Percentiles rank a stretch among this genome's conserved stretches.
Evolutionary conservation across 108 stramenopile species (phyloP).

Genomic region (Cyclotella baltica): DNA sequence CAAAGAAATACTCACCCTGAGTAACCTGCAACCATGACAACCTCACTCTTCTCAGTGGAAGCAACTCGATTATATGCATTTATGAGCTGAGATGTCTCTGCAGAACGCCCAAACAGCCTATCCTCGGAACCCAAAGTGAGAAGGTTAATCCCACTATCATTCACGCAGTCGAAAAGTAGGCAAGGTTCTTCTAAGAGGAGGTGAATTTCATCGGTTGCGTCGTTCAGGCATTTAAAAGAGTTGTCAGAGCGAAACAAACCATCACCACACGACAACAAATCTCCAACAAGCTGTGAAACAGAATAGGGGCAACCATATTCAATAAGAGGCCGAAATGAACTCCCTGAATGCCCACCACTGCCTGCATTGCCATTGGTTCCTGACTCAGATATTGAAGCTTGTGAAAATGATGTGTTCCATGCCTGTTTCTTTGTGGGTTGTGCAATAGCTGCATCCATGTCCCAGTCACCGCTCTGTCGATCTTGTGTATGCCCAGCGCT

Average conservation of each 20-base stretch:
- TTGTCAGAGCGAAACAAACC: constrained; percentile 16
- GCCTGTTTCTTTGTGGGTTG: constrained; percentile 1
- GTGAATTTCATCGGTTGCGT: constrained; percentile 31
- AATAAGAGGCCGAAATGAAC: neutral
- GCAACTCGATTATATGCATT: constrained; percentile 43
- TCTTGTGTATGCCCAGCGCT: neutral
- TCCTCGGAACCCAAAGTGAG: neutral
- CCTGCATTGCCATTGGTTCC: neutral
- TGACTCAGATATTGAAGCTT: neutral
- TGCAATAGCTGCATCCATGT: neutral
- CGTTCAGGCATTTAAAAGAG: constrained; percentile 27
- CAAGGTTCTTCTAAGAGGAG: constrained; percentile 39
- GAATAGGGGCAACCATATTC: neutral
- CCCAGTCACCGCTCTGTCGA: neutral
- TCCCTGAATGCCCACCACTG: neutral
- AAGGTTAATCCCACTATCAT: neutral
- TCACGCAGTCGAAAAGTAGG: constrained; percentile 28
- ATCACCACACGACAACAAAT: constrained; percentile 30
- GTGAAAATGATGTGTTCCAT: neutral
- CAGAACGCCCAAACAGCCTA: constrained; percentile 36
- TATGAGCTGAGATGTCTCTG: constrained; percentile 18
- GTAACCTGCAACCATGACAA: constrained; percentile 33
- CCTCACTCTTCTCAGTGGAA: constrained; percentile 27
- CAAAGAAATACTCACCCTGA: constrained; percentile 19
- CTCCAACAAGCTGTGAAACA: constrained; percentile 21